Evolutionary conservation across 2,329 filamentous ascomycete genomes (phyloP), one percentile per base, ranked within the genome.

Genomic region (Sphaerulina vaccinii): DNA sequence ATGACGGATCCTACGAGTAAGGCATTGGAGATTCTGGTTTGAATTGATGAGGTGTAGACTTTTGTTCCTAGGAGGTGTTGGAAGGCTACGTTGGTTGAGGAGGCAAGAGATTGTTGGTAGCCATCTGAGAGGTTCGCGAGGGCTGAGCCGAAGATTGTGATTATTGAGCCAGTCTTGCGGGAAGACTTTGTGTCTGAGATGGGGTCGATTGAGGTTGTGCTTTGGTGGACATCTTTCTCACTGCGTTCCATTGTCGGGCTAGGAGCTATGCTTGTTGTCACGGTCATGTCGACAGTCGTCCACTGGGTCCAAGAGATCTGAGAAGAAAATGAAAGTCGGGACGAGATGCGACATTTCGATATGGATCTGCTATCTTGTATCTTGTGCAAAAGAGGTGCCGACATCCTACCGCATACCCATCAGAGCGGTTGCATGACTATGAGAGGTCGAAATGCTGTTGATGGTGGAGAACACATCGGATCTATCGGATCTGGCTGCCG

Each of bases 101-200:
- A 67, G 3, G 67, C 66, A 38, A 68, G 48, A 35, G 56, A 64
- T 44, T 69, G 64, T 36, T 69, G 65, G 37, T 66, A 68, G 19
- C 67, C 67, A 51, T 69, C 67, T 2, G 65, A 68, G 39, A 69
- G 61, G 21, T 68, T 68, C 29, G 67, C 67, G 4, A 62, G 57
- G 18, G 65, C 65, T 35, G 52, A 56, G 46, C 59, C 52, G 29
- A 62, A 35, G 24, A 63, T 61, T 0, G 58, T 60, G 39, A 57
- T 49, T 40, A 59, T 56, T 13, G 68, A 69, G 1, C 63, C 65
- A 6, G 59, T 65, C 9, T 64, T 56, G n/a, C 49, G 49, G 7
- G 36, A 24, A 2, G 24, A 35, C 1, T 32, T 29, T 29, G 7
- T 29, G 27, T 29, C 27, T 13, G 7, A 13, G 7, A 7, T 29